A percentile compares a stretch with the other conserved stretches of the same genome.
phyloP scores from a whole-genome alignment of 2,329 filamentous ascomycete genomes.

The Penicillium sp. region DNA sequence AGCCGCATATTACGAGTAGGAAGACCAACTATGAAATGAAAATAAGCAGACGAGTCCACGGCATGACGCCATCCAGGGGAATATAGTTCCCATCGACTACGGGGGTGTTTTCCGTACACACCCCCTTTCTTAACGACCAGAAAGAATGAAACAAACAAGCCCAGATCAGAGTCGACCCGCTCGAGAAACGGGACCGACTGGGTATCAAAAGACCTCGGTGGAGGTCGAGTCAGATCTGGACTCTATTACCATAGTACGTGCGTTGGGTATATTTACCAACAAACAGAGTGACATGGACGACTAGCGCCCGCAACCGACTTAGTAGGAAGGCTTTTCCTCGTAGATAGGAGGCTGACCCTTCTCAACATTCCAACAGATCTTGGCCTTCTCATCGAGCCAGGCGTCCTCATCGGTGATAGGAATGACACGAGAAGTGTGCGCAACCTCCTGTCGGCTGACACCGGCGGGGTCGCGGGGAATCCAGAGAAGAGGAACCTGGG shows the following conservation, averaged over 20 bases:
- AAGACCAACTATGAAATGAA: conserved; percentile 3
- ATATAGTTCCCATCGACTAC: background rate
- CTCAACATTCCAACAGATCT: conserved; percentile 62
- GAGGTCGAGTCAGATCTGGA: background rate
- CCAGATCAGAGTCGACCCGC: conserved; percentile 17
- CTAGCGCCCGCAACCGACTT: conserved; percentile 16
- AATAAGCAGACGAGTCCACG: background rate
- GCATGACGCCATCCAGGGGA: background rate
- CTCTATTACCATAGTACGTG: background rate
- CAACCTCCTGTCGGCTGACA: conserved; percentile 75
- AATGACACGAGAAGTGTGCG: conserved; percentile 70
- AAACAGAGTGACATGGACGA: background rate
- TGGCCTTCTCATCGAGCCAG: conserved; percentile 70
- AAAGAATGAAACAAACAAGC: conserved; percentile 12
- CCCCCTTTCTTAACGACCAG: background rate
- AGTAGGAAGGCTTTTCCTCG: conserved; percentile 60
- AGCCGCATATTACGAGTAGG: conserved; percentile 24
- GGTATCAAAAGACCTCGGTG: conserved; percentile 30
- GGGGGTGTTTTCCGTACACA: background rate
- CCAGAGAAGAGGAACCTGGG: conserved; percentile 73
- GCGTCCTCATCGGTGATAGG: conserved; percentile 81
- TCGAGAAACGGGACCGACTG: conserved; percentile 9
- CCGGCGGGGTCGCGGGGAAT: conserved; percentile 76
- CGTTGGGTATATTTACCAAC: conserved; percentile 1
- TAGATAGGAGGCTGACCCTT: conserved; percentile 63